A percentile compares a stretch with the other conserved stretches of the same genome.
These are phyloP conservation scores for Lophiostoma macrostomum DNA, from an alignment of 495 filamentous ascomycete species.

Conservation along the genomic window DNA sequence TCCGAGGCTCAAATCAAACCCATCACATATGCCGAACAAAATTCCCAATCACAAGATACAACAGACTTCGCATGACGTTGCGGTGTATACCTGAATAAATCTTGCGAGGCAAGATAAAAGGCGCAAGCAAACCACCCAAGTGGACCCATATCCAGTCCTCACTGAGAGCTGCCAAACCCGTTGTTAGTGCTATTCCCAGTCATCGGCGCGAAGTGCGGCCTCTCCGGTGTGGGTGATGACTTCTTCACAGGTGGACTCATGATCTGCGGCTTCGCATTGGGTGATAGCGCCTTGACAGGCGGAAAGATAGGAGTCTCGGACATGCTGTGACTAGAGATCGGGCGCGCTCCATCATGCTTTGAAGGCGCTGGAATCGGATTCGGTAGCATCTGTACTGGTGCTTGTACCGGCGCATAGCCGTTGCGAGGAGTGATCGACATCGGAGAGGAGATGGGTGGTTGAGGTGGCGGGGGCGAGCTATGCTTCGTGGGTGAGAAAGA, in stretches of 20 bases:
- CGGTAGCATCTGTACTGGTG: conserved; percentile 49
- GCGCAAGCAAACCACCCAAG: too few relatives aligned
- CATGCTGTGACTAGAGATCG: conserved; percentile 48
- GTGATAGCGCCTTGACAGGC: conserved; percentile 50
- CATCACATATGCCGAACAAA: too few relatives aligned
- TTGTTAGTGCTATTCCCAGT: too few relatives aligned
- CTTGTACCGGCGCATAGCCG: conserved; percentile 36
- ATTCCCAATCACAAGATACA: too few relatives aligned
- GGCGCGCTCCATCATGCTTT: conserved; percentile 63
- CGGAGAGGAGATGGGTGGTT: conserved; percentile 11
- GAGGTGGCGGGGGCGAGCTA: conserved; percentile 24
- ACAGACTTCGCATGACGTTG: too few relatives aligned
- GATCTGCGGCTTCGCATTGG: conserved; percentile 37
- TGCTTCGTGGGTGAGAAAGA: conserved; percentile 32
- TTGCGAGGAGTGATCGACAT: neutral
- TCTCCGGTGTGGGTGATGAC: conserved; percentile 27
- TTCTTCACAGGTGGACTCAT: conserved; percentile 34
- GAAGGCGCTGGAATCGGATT: conserved; percentile 62
- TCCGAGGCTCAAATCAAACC: too few relatives aligned
- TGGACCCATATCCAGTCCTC: too few relatives aligned
- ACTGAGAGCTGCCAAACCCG: conserved; percentile 3
- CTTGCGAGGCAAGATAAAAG: too few relatives aligned
- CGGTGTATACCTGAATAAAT: too few relatives aligned
- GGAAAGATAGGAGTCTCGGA: conserved; percentile 49
- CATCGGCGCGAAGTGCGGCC: conserved; percentile 12